These are phyloP conservation scores for Cucumis cinereus DNA, from an alignment of 306 rosid species.

Conservation along the genomic window DNA sequence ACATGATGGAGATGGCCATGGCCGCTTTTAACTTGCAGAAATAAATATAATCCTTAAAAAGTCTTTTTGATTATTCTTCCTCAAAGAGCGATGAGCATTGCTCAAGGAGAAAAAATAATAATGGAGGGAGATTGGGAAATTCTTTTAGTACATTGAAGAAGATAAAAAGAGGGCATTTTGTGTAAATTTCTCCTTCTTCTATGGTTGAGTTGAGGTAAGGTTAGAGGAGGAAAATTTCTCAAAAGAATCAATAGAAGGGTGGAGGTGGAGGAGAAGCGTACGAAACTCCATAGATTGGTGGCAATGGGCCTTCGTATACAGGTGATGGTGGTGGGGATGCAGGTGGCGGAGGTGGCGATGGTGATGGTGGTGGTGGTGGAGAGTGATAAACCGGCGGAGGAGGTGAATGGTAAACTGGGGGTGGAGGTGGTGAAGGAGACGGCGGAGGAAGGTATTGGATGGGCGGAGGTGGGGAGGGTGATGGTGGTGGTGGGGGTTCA, in stretches of 20 bases:
- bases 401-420: conserved; percentile 25
- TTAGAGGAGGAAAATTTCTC: conserved; percentile 67
- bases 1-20: not conserved
- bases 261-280: conserved; percentile 97
- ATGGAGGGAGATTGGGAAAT: conserved; percentile 3
- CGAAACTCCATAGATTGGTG: conserved; percentile 67
- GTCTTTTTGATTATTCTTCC: conserved; percentile 8
- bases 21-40: not conserved
- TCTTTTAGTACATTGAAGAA: conserved; percentile 14
- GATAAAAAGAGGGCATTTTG: conserved; percentile 22
- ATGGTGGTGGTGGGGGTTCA: conserved; percentile 30
- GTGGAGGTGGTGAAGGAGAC: conserved; percentile 20
- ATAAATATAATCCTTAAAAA: conserved; percentile 4
- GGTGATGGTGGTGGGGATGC: conserved; percentile 48
- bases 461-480: conserved; percentile 37
- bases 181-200: conserved; percentile 16
- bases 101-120: conserved; percentile 21
- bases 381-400: conserved; percentile 16
- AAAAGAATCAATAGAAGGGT: conserved; percentile 90
- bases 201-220: conserved; percentile 19
- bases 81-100: conserved; percentile 65
- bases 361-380: conserved; percentile 20
- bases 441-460: conserved; percentile 13
- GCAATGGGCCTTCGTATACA: conserved; percentile 89
- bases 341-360: conserved; percentile 15